These are phyloP conservation scores for Syncephalastrum sp. DNA, from an alignment of 371 early-diverging fungal genomes.

Conservation along the genomic window DNA sequence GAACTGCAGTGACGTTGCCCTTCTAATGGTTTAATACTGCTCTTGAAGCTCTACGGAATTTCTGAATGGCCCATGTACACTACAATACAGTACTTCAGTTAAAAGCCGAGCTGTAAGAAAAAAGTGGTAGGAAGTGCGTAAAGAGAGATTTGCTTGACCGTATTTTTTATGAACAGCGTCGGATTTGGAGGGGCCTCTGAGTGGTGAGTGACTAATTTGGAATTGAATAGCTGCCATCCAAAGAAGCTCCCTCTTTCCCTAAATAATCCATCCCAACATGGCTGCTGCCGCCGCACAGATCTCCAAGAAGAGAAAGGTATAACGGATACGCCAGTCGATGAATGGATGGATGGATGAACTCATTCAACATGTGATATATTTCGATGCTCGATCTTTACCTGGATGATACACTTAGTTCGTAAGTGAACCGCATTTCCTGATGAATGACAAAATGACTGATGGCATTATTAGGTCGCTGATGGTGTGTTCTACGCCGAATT, in stretches of 20 bases:
- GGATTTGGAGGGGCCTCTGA: too few relatives aligned
- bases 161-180: too few relatives aligned
- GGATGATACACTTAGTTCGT: slow-evolving; percentile 38
- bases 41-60: too few relatives aligned
- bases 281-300: slow-evolving; percentile 46
- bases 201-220: too few relatives aligned
- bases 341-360: slow-evolving; percentile 19
- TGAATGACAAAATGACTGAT: slow-evolving; percentile 4
- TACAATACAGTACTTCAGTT: too few relatives aligned
- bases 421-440: slow-evolving; percentile 24
- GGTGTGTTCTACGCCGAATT: slow-evolving; percentile 99
- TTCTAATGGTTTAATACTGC: too few relatives aligned
- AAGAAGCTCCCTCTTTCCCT: slow-evolving; percentile 7
- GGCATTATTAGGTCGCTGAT: slow-evolving; percentile 73
- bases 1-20: too few relatives aligned
- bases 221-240: too few relatives aligned
- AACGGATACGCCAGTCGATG: slow-evolving; percentile 30
- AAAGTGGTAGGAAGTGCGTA: too few relatives aligned
- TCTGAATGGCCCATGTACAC: too few relatives aligned
- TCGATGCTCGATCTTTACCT: background rate
- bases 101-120: too few relatives aligned
- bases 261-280: slow-evolving; percentile 14
- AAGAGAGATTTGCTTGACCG: too few relatives aligned
- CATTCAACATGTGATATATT: slow-evolving; percentile 2
- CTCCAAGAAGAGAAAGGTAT: slow-evolving; percentile 78